A percentile compares a stretch with the other conserved stretches of the same genome.
phyloP scores from a whole-genome alignment of 1,139 yeast genomes.

The Suhomyces yuchorum region DNA sequence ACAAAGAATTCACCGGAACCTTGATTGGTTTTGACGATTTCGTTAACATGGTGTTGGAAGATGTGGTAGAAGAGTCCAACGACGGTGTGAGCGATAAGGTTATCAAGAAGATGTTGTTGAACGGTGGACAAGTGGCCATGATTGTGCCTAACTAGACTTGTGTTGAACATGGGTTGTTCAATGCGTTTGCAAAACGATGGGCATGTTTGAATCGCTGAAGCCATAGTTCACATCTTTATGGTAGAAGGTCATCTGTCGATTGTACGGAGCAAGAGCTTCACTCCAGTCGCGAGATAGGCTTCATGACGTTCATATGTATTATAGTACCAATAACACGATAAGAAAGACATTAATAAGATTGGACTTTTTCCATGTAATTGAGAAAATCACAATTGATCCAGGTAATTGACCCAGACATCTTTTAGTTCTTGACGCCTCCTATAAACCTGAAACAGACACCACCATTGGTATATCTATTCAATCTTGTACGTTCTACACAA shows the following conservation, averaged over 20 bases:
- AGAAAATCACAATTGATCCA: too few relatives aligned
- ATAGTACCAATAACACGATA: slow-evolving; percentile 2
- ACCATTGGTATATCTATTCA: too few relatives aligned
- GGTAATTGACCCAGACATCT: too few relatives aligned
- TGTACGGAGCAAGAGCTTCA: background rate
- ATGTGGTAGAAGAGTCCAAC: slow-evolving; percentile 63
- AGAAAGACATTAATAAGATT: background rate
- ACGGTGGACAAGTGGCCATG: slow-evolving; percentile 91
- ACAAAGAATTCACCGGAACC: slow-evolving; percentile 80
- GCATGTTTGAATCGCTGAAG: background rate
- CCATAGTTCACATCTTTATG: background rate
- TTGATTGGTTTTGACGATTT: slow-evolving; percentile 93
- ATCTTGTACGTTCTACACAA: too few relatives aligned
- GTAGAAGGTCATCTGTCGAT: background rate
- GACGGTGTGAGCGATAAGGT: slow-evolving; percentile 41
- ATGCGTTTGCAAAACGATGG: background rate
- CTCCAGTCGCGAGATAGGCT: background rate
- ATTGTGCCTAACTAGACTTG: slow-evolving; percentile 26
- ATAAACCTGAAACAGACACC: too few relatives aligned
- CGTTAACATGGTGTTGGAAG: slow-evolving; percentile 86
- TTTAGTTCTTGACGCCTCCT: too few relatives aligned
- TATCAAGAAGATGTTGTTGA: slow-evolving; percentile 71
- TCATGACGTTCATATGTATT: background rate
- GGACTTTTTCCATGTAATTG: too few relatives aligned
- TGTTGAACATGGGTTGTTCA: background rate